phyloP scores from a whole-genome alignment of 225 moss, liverwort and hornwort genomes.

The Antitrichia curtipendula region DNA sequence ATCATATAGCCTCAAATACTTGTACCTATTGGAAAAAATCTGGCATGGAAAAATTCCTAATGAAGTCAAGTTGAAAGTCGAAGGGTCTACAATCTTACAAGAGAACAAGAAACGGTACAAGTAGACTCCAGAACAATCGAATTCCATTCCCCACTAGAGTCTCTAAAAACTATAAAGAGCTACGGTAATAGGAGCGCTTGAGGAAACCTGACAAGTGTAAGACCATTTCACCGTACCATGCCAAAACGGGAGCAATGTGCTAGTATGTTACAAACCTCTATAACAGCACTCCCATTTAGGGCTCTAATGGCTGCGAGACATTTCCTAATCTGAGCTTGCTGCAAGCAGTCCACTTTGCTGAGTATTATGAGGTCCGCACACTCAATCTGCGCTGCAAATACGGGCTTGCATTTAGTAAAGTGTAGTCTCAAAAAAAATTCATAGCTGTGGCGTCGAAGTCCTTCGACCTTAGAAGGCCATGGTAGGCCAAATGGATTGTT shows the following conservation, averaged over 20 bases:
- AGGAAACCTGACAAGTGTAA: neutral
- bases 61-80: neutral
- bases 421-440: neutral
- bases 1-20: neutral
- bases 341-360: conserved; percentile 48
- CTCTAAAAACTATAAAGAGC: neutral
- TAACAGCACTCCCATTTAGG: conserved; percentile 21
- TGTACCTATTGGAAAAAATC: neutral
- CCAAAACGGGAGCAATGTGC: neutral
- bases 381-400: conserved; percentile 32
- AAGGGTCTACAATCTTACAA: neutral
- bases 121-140: neutral
- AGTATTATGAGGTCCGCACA: conserved; percentile 37
- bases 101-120: neutral
- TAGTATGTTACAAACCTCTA: conserved; percentile 19
- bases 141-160: neutral
- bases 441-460: neutral
- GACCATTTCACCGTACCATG: neutral
- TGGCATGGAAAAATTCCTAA: neutral
- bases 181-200: neutral
- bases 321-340: conserved; percentile 29
- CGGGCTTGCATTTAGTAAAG: neutral
- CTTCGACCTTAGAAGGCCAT: neutral
- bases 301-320: conserved; percentile 36
- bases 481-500: neutral